phyloP scores from a whole-genome alignment of 305 asterid species.

The Fraxinus albicans region DNA sequence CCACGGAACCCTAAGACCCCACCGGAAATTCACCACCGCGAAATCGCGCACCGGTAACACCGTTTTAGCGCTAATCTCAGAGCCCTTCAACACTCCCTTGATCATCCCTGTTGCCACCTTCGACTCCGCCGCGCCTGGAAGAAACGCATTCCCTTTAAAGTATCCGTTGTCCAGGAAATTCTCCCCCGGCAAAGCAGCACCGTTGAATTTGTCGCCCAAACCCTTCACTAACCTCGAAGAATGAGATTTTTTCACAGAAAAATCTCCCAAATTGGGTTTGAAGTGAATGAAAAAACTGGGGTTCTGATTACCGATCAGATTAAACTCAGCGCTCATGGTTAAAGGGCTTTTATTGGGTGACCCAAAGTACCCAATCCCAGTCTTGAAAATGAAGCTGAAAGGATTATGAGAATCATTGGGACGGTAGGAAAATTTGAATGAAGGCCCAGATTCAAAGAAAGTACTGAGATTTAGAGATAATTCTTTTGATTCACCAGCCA shows the following conservation, averaged over 20 bases:
- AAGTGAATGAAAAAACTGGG: slow-evolving; percentile 84
- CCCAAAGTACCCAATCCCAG: slow-evolving; percentile 84
- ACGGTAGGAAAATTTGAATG: slow-evolving; percentile 67
- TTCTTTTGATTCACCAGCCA: slow-evolving; percentile 63
- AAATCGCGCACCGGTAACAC: slow-evolving; percentile 50
- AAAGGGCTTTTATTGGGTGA: slow-evolving; percentile 76
- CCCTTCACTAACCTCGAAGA: slow-evolving; percentile 44
- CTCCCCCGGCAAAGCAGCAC: slow-evolving; percentile 26
- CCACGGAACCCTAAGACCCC: slow-evolving; percentile 81
- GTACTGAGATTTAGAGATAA: slow-evolving; percentile 52
- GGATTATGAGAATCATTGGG: slow-evolving; percentile 78
- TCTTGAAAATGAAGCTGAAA: slow-evolving; percentile 68
- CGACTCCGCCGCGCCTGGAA: slow-evolving; percentile 24
- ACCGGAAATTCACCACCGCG: slow-evolving; percentile 60
- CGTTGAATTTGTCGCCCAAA: slow-evolving; percentile 33
- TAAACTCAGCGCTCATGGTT: slow-evolving; percentile 88
- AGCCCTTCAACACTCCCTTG: slow-evolving; percentile 45
- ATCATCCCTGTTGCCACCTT: slow-evolving; percentile 55
- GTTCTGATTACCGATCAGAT: slow-evolving; percentile 55
- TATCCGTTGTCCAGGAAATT: slow-evolving; percentile 13
- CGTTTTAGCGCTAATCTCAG: slow-evolving; percentile 65
- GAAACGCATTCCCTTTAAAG: neutral
- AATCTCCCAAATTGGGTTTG: slow-evolving; percentile 83
- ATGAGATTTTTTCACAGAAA: slow-evolving; percentile 58
- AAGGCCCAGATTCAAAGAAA: slow-evolving; percentile 69